phyloP scores from a whole-genome alignment of 2,329 filamentous ascomycete genomes.

The Chalaropsis ovoidea region DNA sequence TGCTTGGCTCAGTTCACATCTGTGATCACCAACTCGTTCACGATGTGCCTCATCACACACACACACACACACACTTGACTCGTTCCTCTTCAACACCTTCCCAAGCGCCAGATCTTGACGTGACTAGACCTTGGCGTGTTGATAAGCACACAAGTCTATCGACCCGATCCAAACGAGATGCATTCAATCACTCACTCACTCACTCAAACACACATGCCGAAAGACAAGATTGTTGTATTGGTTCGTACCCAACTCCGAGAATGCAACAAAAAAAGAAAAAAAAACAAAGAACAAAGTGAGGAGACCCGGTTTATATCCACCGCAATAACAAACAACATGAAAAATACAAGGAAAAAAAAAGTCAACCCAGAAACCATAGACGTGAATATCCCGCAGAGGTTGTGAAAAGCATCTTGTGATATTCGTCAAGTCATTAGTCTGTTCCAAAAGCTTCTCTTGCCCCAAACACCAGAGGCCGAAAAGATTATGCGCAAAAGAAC shows the following conservation, averaged over 20 bases:
- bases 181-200: no score
- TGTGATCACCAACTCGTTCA: no score
- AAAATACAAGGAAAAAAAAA: not conserved
- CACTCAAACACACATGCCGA: no score
- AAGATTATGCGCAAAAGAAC: not conserved
- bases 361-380: not conserved
- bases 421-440: not conserved
- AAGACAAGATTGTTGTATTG: not conserved
- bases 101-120: no score
- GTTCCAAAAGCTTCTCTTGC: slow-evolving; percentile 5
- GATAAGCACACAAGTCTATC: no score
- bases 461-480: not conserved
- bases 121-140: no score
- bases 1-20: no score
- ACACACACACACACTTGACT: no score
- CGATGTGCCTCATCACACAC: no score
- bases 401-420: not conserved
- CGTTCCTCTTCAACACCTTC: no score
- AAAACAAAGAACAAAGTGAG: not conserved
- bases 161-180: no score
- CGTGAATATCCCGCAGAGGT: not conserved
- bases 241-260: not conserved
- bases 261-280: not conserved
- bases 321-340: not conserved
- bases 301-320: not conserved